Evolutionary conservation across 257 asterid genomes (phyloP).

Genomic region (Marsdenia floribunda): DNA sequence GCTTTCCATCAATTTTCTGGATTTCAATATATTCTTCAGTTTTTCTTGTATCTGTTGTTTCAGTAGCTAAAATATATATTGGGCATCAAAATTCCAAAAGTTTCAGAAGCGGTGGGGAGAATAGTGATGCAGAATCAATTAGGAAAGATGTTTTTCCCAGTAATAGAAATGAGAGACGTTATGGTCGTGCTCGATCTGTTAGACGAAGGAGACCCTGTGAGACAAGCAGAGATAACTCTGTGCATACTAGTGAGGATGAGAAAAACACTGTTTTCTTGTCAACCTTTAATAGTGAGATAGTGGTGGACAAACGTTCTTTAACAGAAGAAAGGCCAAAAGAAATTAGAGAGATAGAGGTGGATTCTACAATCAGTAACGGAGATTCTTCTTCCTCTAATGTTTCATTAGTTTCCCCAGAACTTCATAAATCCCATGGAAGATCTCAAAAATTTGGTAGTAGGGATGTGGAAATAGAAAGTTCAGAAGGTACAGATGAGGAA

Average conservation of each 20-base stretch:
- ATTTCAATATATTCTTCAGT: constrained; percentile 41
- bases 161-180: constrained; percentile 21
- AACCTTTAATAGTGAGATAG: constrained; percentile 12
- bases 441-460: constrained; percentile 10
- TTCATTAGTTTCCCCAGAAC: constrained; percentile 1
- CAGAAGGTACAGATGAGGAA: constrained; percentile 33
- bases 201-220: constrained; percentile 52
- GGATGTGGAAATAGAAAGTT: constrained; percentile 16
- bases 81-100: constrained; percentile 17
- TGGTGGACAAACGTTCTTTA: constrained; percentile 41
- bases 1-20: constrained; percentile 54
- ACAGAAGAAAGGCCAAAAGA: constrained; percentile 46
- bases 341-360: constrained; percentile 46
- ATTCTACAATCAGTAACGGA: constrained; percentile 9
- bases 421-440: neutral
- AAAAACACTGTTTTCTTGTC: constrained; percentile 31
- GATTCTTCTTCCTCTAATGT: constrained; percentile 16
- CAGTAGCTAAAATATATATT: constrained; percentile 21
- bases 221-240: constrained; percentile 21
- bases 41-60: constrained; percentile 23
- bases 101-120: constrained; percentile 13
- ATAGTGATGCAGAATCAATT: constrained; percentile 6
- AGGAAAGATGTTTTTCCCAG: constrained; percentile 6
- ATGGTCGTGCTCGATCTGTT: constrained; percentile 55
- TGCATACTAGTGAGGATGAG: constrained; percentile 33